Evolutionary conservation across 495 filamentous ascomycete species (phyloP).

Genomic region (Thermothielavioides terrestris): DNA sequence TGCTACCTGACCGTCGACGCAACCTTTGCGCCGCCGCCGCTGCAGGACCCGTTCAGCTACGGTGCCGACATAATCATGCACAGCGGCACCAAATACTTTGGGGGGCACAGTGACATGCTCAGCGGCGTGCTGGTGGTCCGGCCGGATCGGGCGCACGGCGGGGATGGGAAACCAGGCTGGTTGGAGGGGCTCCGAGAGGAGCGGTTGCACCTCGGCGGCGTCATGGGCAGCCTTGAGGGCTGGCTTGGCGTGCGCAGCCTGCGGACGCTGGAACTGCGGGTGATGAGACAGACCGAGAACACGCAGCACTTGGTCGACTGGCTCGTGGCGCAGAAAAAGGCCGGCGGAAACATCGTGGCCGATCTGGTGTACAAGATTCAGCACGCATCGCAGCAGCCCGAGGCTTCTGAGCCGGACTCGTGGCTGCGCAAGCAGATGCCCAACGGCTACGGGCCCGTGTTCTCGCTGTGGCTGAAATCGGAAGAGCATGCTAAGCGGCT

Average conservation of each 20-base stretch:
- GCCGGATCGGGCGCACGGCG: constrained; percentile 23
- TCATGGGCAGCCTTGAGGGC: constrained; percentile 84
- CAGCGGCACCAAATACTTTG: constrained; percentile 88
- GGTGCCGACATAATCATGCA: constrained; percentile 87
- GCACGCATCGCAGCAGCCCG: constrained; percentile 69
- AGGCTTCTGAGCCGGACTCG: constrained; percentile 45
- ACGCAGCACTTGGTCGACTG: constrained; percentile 60
- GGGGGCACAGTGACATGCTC: constrained; percentile 86
- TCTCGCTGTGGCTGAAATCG: constrained; percentile 58
- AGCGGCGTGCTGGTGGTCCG: constrained; percentile 69
- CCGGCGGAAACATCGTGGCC: constrained; percentile 34
- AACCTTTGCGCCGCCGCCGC: constrained; percentile 85
- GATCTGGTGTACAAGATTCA: constrained; percentile 50
- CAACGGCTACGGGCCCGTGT: constrained; percentile 81
- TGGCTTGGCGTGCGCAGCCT: constrained; percentile 86
- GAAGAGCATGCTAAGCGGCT: constrained; percentile 54
- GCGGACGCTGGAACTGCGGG: constrained; percentile 76
- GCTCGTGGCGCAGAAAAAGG: constrained; percentile 44
- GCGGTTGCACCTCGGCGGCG: constrained; percentile 64
- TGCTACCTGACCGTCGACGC: constrained; percentile 77
- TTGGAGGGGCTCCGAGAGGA: constrained; percentile 50
- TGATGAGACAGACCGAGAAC: constrained; percentile 63
- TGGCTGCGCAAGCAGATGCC: constrained; percentile 92
- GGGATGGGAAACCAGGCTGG: constrained; percentile 39
- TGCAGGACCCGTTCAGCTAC: constrained; percentile 74